Evolutionary conservation across 768 basidiomycete genomes (phyloP).

Genomic region (Macrolepiota albuminosa): DNA sequence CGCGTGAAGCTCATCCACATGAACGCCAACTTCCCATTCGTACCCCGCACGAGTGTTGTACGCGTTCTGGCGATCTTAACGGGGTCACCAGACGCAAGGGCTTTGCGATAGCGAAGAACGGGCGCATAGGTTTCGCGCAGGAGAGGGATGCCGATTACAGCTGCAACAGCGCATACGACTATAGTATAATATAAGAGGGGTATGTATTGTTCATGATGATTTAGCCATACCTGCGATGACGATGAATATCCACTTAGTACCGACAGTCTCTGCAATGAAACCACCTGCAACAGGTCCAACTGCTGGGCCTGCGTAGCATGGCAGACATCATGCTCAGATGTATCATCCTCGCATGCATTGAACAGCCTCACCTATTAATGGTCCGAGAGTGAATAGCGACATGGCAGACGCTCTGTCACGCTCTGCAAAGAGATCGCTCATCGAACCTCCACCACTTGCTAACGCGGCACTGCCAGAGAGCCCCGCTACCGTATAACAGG

Average conservation of each 20-base stretch:
- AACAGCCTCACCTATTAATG: slow-evolving; percentile 44
- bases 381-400: slow-evolving; percentile 60
- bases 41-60: not conserved
- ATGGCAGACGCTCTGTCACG: slow-evolving; percentile 52
- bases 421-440: slow-evolving; percentile 64
- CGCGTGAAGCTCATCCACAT: slow-evolving; percentile 57
- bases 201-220: not conserved
- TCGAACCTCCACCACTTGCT: slow-evolving; percentile 55
- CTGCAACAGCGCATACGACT: slow-evolving; percentile 39
- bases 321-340: not conserved
- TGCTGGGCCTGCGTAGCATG: not conserved
- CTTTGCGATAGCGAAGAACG: slow-evolving; percentile 38
- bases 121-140: slow-evolving; percentile 74
- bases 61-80: not conserved
- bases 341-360: not conserved
- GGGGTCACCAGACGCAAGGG: slow-evolving; percentile 1
- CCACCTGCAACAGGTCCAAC: slow-evolving; percentile 59
- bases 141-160: slow-evolving; percentile 50
- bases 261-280: slow-evolving; percentile 53
- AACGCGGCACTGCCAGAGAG: slow-evolving; percentile 59
- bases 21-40: slow-evolving; percentile 20
- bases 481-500: slow-evolving; percentile 38
- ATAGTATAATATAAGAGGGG: not conserved
- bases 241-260: slow-evolving; percentile 57
- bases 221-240: slow-evolving; percentile 33